Base-by-base conservation (phyloP, 495 filamentous ascomycete genomes). In the Penicillium longicatenatum region DNA sequence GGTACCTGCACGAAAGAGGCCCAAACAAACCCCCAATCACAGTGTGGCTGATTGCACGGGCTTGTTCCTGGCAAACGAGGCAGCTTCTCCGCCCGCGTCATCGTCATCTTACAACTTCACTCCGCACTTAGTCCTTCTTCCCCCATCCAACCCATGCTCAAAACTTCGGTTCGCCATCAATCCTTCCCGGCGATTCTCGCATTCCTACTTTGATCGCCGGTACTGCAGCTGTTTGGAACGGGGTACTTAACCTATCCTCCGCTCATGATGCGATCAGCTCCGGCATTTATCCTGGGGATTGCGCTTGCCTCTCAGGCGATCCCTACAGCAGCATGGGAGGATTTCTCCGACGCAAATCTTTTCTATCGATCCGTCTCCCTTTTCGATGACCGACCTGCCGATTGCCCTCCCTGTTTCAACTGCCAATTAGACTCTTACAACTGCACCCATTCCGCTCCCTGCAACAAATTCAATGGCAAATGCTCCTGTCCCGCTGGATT, bases 401-500 rank as follows among this genome's bases (percentile, higher is more conserved):
- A 81, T 42, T 87, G 85, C 60, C 85, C 85, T 9, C 83, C 84
- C 20, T 88, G 94, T 75, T 98, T 98, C 82, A 97, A 98, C 87
- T 98, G 94, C 75, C 89, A 96, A 52, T 84, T 98, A 19, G 92
- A 94, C 22, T 88, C 87, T 55, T 96, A 96, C 71, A 85, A 85
- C 54, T 98, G 94, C 68, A 84, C 86, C 55, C 95, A 98, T 73
- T 98, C 86, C 70, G 86, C 91, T 10, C 73, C 83, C 6, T 98
- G 94, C 72, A 93, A 89, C 73, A 83, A 85, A 60, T 91, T 86
- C 69, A 93, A 87, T 63, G 94, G 94, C 21, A 91, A 92, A 79
- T 98, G 94, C 77, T 76, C 86, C 21, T 98, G 94, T 73, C 92
- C 93, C 2, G 81, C 89, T 1, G 94, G 94, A 14, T 98, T 91